Base-by-base conservation (phyloP, 2,329 filamentous ascomycete species). In the Eutypella sp. region DNA sequence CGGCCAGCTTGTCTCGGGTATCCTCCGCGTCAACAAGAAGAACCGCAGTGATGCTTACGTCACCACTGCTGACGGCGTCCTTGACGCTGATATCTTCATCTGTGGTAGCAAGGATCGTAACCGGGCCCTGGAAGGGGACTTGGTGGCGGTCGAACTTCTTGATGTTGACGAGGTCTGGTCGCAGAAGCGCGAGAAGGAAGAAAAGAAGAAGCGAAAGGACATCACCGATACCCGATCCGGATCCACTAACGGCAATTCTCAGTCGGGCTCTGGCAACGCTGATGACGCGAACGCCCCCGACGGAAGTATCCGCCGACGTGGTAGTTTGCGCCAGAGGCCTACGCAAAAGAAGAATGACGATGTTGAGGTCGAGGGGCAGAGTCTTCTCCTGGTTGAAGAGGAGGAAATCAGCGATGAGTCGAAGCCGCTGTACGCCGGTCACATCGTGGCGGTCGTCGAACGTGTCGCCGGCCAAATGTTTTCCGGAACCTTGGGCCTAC, bases 331-430 rank as follows among this genome's bases (percentile, higher is more conserved):
- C 61, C 93, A 97, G 73, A 87, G 93, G 44, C 93, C 93, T 8
- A 97, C 92, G 0, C 93, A 99, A 71, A 99, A 99, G 83, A 99
- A 99, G 81, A 99, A 99, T 53, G 93, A 99, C 57, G 93, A 99
- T 66, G 93, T 99, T 22, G 93, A 99, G 68, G 93, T 99, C 23
- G 93, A 99, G 67, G 93, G 93, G 22, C 93, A 99, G 69, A 97
- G 92, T 65, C 78, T 99, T 47, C 83, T 99, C 19, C 81, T 99
- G 16, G 93, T 97, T 53, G 93, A 99, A 63, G 93, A 99, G 65
- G 93, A 99, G 65, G 93, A 99, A 66, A 96, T 99, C 68, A 97
- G 89, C 58, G 93, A 99, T 61, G 93, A 97, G 65, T 88, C 95
- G 67, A 99, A 99, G 73, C 93, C 93, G 10, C 77, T 99, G 6